Percentiles rank a stretch among this genome's conserved stretches.
These are phyloP conservation scores for Paraphaeosphaeria minitans DNA, from an alignment of 2,329 filamentous ascomycete genomes.

Conservation along the genomic window DNA sequence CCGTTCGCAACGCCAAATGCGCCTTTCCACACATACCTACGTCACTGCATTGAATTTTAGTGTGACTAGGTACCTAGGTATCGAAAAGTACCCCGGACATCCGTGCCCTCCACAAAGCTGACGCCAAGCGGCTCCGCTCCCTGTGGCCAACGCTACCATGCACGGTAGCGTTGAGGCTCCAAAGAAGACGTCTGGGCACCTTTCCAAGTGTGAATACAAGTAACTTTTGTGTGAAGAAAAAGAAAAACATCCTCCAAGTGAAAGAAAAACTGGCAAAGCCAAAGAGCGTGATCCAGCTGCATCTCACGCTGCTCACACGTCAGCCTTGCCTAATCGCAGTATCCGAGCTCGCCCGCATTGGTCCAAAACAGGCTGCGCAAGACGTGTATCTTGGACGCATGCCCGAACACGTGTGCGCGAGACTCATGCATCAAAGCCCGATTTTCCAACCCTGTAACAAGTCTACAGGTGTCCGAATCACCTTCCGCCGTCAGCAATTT, in stretches of 20 bases:
- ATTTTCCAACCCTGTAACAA: background rate
- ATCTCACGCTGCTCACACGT: background rate
- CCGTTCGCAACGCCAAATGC: background rate
- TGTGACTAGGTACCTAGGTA: too few relatives aligned
- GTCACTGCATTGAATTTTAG: background rate
- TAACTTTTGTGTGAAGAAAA: background rate
- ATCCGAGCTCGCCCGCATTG: background rate
- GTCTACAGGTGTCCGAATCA: background rate
- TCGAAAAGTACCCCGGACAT: constrained; percentile 7
- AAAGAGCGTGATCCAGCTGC: background rate
- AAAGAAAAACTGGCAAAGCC: background rate
- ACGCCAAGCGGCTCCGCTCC: constrained; percentile 2
- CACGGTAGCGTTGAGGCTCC: background rate
- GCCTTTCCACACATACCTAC: background rate
- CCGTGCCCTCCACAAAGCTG: constrained; percentile 7
- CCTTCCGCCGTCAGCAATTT: background rate
- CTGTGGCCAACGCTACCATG: constrained; percentile 2
- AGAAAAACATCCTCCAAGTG: background rate
- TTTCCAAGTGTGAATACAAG: background rate
- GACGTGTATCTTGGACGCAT: background rate
- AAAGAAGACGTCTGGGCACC: background rate
- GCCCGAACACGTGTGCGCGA: background rate
- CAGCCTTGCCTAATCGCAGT: background rate
- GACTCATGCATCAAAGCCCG: background rate
- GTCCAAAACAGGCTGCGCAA: background rate